A percentile compares a stretch with the other conserved stretches of the same genome.
These are phyloP conservation scores for Monilinia laxa DNA, from an alignment of 2,329 filamentous ascomycete genomes.

Conservation along the genomic window DNA sequence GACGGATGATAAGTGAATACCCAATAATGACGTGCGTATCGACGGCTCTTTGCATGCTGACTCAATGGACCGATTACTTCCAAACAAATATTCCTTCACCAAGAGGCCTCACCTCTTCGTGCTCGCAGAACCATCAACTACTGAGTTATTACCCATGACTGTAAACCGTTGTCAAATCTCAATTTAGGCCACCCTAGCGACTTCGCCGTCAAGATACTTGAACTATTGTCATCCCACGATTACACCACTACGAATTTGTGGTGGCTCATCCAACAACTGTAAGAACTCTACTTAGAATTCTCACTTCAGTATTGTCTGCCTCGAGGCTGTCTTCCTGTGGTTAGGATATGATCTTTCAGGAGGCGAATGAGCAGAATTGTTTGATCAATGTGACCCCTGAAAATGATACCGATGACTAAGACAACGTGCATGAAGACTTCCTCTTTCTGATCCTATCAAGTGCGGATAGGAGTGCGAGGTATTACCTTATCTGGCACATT, in stretches of 20 bases:
- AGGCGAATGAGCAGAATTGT: neutral
- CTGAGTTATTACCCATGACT: neutral
- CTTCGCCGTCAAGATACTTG: conserved; percentile 7
- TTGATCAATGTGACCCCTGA: neutral
- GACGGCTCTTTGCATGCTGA: neutral
- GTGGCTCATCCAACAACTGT: conserved; percentile 16
- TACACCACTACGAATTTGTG: conserved; percentile 10
- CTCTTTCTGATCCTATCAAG: neutral
- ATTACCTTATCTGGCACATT: neutral
- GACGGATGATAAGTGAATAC: neutral
- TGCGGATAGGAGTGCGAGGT: neutral
- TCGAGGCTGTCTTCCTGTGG: neutral
- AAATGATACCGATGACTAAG: neutral
- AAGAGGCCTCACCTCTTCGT: neutral
- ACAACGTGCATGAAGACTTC: conserved; percentile 4
- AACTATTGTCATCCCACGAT: neutral
- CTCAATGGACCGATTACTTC: neutral
- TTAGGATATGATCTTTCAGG: neutral
- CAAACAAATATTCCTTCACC: neutral
- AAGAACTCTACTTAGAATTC: conserved; percentile 17
- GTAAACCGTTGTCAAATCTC: neutral
- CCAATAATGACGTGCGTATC: neutral
- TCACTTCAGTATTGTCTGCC: neutral
- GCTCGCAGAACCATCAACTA: neutral
- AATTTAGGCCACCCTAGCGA: conserved; percentile 9